Evolutionary conservation across 805 yeast genomes (phyloP), one percentile per base, ranked within the genome.

Genomic region (Candida xiaguanensis): DNA sequence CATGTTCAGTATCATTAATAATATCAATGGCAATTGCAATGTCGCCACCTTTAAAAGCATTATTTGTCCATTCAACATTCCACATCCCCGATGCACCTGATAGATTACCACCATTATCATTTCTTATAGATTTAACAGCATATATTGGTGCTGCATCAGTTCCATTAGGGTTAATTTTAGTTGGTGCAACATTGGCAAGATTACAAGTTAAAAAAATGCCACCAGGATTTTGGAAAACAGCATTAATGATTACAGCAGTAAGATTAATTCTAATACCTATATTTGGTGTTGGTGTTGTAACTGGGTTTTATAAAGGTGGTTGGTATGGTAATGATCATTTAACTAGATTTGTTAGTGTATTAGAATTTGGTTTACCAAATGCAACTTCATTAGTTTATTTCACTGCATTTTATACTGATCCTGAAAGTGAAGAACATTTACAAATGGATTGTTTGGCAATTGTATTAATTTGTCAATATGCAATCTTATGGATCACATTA

Each of bases 361-460:
- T 90, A 22, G 78, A 82, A 9, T 85, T 80, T 57, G 82, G 91
- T 0, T 74, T 87, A 42, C 98, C 98, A 0, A 82, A 86, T 37
- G 95, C 96, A 0, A 91, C 97, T 0, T 74, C 93, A 0, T 82
- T 88, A 52, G 82, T 91, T 12, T 91, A 89, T 59, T 73, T 90
- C 48, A 90, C 98, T 2, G 91, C 96, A 2, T 80, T 87, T 53
- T 86, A 82, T 59, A 80, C 90, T 1, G 95, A 93, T 13, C 77
- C 83, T 2, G 65, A 56, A 24, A 52, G 69, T 4, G 66, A 68
- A 2, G 71, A 68, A 26, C 77, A 72, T 46, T 47, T 75, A 12
- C 90, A 89, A 58, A 80, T 91, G 82, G 95, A 91, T 56, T 85
- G 95, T 56, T 70, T 88, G 37, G 93, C 96, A 0, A 68, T 88